Evolutionary conservation across 305 asterid species (phyloP), one percentile per base, ranked within the genome.

Genomic region (Caryopteris hybrid): DNA sequence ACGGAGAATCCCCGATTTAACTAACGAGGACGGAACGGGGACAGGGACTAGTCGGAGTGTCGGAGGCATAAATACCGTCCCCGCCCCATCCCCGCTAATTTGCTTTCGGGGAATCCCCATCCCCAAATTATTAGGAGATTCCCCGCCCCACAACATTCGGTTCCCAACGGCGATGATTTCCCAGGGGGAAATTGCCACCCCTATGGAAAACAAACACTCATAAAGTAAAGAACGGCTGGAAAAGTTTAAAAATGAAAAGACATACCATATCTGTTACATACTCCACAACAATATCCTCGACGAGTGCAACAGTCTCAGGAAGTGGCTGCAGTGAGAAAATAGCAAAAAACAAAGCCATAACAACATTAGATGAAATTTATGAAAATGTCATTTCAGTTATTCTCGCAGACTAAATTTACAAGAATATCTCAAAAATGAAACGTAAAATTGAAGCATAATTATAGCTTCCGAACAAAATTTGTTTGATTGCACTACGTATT

Each of bases 271-370:
- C 96, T 3, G 95, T 88, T 69, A 91, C 96, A 74, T 94, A 94
- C 74, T 94, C 99, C 76, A 91, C 92, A 63, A 89, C 99, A 50
- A 94, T 87, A 74, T 94, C 99, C 76, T 94, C 99, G 73, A 89
- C 88, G 47, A 94, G 96, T 8, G 91, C 56, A 54, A 94, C 86
- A 18, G 99, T 94, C 81, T 94, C 99, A 0, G 95, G 96, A 72
- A 88, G 92, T 20, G 96, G 99, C 95, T 93, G 86, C 36, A 67
- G 52, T 50, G 33, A 69, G 81, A 34, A 58, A 67, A 41, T 60
- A 69, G 42, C 51, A 66, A 76, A 41, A 43, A 43, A 8, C 18
- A 52, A 64, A 16, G 8, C 17, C 48, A 68, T 61, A 9, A 39
- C 18, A 59, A 13, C 23, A 47, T 64, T 13, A 60, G 47, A 36